A percentile compares a stretch with the other conserved stretches of the same genome.
Evolutionary conservation across 257 asterid species (phyloP).

Genomic region (Przewalskia tangutica): DNA sequence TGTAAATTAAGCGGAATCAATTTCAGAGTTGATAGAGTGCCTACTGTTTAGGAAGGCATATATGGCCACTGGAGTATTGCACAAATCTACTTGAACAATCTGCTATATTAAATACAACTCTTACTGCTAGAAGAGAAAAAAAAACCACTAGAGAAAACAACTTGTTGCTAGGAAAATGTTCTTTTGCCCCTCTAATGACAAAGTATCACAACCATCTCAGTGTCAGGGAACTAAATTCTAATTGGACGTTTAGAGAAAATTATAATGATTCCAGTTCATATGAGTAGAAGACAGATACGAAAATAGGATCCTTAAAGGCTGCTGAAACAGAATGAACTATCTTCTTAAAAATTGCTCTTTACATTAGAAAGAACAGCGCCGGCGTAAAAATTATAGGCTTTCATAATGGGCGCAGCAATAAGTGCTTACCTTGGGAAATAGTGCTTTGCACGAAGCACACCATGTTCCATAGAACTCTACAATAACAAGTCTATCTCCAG

Average conservation of each 20-base stretch:
- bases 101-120: neutral
- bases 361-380: neutral
- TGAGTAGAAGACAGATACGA: neutral
- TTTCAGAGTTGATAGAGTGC: neutral
- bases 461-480: constrained; percentile 87
- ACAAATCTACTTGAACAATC: neutral
- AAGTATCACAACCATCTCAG: neutral
- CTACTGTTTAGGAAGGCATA: neutral
- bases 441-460: constrained; percentile 93
- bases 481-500: constrained; percentile 75
- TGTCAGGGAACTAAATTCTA: neutral
- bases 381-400: neutral
- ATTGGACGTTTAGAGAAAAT: neutral
- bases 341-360: neutral
- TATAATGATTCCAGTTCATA: neutral
- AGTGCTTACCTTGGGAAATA: constrained; percentile 63
- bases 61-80: neutral
- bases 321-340: neutral
- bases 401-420: neutral
- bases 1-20: neutral
- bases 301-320: neutral
- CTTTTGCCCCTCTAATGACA: neutral
- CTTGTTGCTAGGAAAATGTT: neutral
- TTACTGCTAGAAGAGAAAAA: neutral
- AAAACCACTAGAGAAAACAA: neutral